Evolutionary conservation across 352 stramenopile genomes (phyloP).

Genomic region (Phytophthora vignae): DNA sequence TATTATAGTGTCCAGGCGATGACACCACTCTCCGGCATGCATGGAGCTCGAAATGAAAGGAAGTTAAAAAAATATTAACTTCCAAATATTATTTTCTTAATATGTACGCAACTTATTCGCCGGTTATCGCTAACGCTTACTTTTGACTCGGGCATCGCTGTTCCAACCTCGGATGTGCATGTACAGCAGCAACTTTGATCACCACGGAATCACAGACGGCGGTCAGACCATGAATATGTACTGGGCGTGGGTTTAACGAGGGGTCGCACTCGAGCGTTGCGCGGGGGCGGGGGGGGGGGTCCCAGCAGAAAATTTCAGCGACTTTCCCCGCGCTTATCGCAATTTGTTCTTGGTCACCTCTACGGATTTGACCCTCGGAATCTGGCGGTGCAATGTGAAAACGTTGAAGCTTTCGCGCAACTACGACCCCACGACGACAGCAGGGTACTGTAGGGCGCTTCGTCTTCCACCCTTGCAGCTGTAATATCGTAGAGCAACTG

Average conservation of each 20-base stretch:
- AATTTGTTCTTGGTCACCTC: slow-evolving; percentile 28
- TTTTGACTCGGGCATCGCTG: too few species aligned
- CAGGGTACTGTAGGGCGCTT: neutral
- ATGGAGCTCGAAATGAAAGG: neutral
- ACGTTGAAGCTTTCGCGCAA: slow-evolving; percentile 5
- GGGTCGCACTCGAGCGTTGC: too few species aligned
- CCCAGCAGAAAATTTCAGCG: slow-evolving; percentile 8
- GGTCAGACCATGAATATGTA: too few species aligned
- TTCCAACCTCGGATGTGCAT: too few species aligned
- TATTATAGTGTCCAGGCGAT: neutral
- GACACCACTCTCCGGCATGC: too few species aligned
- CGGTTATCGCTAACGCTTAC: too few species aligned
- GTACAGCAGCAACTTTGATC: neutral
- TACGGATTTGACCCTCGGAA: slow-evolving; percentile 21
- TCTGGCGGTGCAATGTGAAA: slow-evolving; percentile 17
- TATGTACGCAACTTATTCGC: neutral
- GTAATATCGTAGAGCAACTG: neutral
- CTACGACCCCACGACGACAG: slow-evolving; percentile 15
- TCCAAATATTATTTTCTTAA: neutral
- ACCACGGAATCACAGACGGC: neutral
- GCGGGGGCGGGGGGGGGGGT: too few species aligned
- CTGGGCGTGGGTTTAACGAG: too few species aligned
- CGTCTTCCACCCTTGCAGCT: slow-evolving; percentile 27
- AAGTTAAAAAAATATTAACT: too few species aligned
- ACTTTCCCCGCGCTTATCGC: slow-evolving; percentile 12